Evolutionary conservation across 108 stramenopile species (phyloP).

Genomic region (Pseudonitzschia delicatissima): DNA sequence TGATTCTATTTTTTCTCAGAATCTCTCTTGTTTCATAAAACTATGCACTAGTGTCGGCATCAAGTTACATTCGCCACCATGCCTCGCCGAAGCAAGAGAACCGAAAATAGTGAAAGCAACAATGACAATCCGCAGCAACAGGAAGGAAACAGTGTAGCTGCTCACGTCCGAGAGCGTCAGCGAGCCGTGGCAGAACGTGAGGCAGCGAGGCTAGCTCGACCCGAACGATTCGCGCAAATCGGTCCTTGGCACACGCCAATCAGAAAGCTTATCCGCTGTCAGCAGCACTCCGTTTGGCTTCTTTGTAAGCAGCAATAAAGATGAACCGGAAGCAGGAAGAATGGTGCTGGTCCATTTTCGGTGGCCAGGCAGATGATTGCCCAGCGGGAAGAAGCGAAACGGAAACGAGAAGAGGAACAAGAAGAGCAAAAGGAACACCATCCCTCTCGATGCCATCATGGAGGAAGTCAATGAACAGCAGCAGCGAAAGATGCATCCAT

Average conservation of each 20-base stretch:
- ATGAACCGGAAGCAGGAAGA: slow-evolving; percentile 36
- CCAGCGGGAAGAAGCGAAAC: slow-evolving; percentile 64
- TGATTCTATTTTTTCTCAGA: no score
- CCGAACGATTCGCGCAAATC: slow-evolving; percentile 33
- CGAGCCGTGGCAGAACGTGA: slow-evolving; percentile 83
- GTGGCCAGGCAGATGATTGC: slow-evolving; percentile 85
- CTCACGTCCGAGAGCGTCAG: slow-evolving; percentile 56
- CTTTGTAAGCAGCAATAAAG: slow-evolving; percentile 3
- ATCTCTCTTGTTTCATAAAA: no score
- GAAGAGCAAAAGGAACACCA: slow-evolving; percentile 27
- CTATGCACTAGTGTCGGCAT: no score
- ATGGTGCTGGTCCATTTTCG: slow-evolving; percentile 84
- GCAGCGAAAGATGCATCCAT: slow-evolving; percentile 43
- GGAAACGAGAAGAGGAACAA: slow-evolving; percentile 51
- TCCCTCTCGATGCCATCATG: slow-evolving; percentile 70
- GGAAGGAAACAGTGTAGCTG: slow-evolving; percentile 23
- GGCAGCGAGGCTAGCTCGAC: slow-evolving; percentile 61
- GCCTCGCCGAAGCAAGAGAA: slow-evolving; percentile 7
- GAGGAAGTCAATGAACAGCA: slow-evolving; percentile 32
- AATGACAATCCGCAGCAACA: not conserved
- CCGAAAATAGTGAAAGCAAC: not conserved
- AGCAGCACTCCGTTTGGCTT: slow-evolving; percentile 71
- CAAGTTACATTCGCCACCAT: slow-evolving; percentile 5
- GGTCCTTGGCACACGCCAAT: slow-evolving; percentile 52
- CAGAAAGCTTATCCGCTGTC: slow-evolving; percentile 65